Percentiles rank a stretch among this genome's conserved stretches.
phyloP scores from a whole-genome alignment of 1,139 yeast genomes.

The Hyphopichia pseudoburtonii region DNA sequence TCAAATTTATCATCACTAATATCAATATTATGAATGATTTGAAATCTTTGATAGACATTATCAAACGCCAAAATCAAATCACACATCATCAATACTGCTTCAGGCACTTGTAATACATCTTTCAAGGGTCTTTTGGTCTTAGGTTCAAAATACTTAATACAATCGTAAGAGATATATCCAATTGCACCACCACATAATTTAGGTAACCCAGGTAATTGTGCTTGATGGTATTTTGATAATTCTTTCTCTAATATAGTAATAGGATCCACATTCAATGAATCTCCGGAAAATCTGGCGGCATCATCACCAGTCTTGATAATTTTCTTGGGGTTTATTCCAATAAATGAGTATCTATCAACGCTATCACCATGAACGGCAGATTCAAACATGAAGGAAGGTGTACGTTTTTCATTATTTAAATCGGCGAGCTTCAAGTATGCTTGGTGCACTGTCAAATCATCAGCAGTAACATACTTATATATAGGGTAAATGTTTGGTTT shows the following conservation, averaged over 20 bases:
- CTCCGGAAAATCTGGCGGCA: constrained; percentile 29
- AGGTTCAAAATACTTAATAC: constrained; percentile 95
- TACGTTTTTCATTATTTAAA: constrained; percentile 58
- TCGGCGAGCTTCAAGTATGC: constrained; percentile 84
- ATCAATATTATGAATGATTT: constrained; percentile 77
- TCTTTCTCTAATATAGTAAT: constrained; percentile 71
- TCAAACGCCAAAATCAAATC: constrained; percentile 90
- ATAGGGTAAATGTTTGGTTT: constrained; percentile 74
- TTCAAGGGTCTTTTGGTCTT: constrained; percentile 71
- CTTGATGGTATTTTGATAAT: constrained; percentile 61
- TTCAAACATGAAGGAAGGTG: constrained; percentile 80
- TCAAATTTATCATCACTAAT: constrained; percentile 31
- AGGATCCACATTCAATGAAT: constrained; percentile 64
- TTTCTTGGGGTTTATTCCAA: constrained; percentile 83
- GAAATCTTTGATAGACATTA: constrained; percentile 90
- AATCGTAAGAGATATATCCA: constrained; percentile 93
- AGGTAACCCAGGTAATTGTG: constrained; percentile 79
- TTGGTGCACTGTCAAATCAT: constrained; percentile 80
- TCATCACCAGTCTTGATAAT: constrained; percentile 75
- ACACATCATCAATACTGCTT: constrained; percentile 86
- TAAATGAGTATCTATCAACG: constrained; percentile 85
- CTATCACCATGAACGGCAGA: constrained; percentile 88
- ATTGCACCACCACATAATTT: constrained; percentile 92
- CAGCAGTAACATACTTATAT: constrained; percentile 70
- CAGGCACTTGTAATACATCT: constrained; percentile 83